Percentiles rank a stretch among this genome's conserved stretches.
Evolutionary conservation across 805 yeast species (phyloP).

Genomic region (Lipomyces yamadae): DNA sequence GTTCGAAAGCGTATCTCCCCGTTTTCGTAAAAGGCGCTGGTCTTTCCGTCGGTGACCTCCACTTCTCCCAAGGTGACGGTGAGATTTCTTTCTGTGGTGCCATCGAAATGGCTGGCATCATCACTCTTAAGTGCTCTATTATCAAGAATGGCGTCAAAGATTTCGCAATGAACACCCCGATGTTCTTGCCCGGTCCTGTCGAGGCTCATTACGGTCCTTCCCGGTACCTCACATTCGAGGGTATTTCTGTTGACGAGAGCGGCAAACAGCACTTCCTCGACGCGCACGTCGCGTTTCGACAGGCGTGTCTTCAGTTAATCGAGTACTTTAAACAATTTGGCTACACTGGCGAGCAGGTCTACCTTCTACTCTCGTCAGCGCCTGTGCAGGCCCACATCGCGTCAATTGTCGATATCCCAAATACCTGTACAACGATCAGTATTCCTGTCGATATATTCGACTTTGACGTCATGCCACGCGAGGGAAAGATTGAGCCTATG

Average conservation of each 20-base stretch:
- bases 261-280: constrained; percentile 55
- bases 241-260: constrained; percentile 56
- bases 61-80: constrained; percentile 60
- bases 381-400: constrained; percentile 60
- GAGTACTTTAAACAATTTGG: constrained; percentile 58
- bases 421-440: constrained; percentile 58
- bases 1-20: constrained; percentile 56
- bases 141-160: constrained; percentile 52
- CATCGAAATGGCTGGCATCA: constrained; percentile 57
- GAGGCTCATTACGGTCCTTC: constrained; percentile 56
- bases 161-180: constrained; percentile 52
- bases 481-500: constrained; percentile 24
- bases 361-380: constrained; percentile 53
- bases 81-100: constrained; percentile 61
- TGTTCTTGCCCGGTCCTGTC: constrained; percentile 56
- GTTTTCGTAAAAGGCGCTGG: constrained; percentile 56
- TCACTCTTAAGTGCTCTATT: constrained; percentile 51
- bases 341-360: constrained; percentile 57
- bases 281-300: constrained; percentile 56
- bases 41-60: constrained; percentile 56
- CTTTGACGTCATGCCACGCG: constrained; percentile 47
- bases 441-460: constrained; percentile 59
- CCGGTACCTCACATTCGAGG: constrained; percentile 58
- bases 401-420: constrained; percentile 58
- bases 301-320: constrained; percentile 55